A percentile compares a stretch with the other conserved stretches of the same genome.
Evolutionary conservation across 495 filamentous ascomycete genomes (phyloP).

Genomic region (Podospora conica): DNA sequence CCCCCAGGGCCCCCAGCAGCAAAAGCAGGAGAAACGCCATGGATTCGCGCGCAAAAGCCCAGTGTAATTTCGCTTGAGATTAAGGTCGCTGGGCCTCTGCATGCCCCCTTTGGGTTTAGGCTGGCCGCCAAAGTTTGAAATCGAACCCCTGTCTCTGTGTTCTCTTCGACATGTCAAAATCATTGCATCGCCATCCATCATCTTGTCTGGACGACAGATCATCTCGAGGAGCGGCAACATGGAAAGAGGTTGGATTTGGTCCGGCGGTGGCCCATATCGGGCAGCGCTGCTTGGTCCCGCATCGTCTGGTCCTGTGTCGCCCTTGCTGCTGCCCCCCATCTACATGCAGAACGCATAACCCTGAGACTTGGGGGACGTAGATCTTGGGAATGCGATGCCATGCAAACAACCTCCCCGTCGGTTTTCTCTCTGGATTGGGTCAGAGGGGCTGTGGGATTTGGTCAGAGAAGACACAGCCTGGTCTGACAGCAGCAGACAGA

Average conservation of each 20-base stretch:
- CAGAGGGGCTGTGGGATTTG: neutral
- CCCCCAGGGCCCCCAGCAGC: slow-evolving; percentile 7
- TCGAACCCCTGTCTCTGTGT: slow-evolving; percentile 12
- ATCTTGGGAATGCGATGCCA: neutral
- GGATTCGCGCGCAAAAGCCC: slow-evolving; percentile 22
- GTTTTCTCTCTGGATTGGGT: neutral
- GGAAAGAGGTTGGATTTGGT: neutral
- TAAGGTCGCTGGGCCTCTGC: slow-evolving; percentile 18
- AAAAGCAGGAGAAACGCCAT: slow-evolving; percentile 8
- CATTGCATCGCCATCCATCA: neutral
- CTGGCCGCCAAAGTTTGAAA: neutral
- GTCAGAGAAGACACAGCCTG: neutral
- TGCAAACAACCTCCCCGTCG: neutral
- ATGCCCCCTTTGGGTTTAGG: slow-evolving; percentile 22
- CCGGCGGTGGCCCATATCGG: too few relatives aligned
- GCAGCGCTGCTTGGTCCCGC: too few relatives aligned
- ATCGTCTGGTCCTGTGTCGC: neutral
- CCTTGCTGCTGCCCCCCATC: neutral
- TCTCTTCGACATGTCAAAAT: neutral
- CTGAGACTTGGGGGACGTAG: neutral
- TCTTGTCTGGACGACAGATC: neutral
- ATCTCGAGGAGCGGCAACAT: neutral
- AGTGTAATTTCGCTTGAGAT: slow-evolving; percentile 35
- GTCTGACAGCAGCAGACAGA: neutral
- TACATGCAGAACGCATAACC: neutral